Evolutionary conservation across 2,329 filamentous ascomycete genomes (phyloP), one percentile per base, ranked within the genome.

Genomic region (Scedosporium dehoogii): DNA sequence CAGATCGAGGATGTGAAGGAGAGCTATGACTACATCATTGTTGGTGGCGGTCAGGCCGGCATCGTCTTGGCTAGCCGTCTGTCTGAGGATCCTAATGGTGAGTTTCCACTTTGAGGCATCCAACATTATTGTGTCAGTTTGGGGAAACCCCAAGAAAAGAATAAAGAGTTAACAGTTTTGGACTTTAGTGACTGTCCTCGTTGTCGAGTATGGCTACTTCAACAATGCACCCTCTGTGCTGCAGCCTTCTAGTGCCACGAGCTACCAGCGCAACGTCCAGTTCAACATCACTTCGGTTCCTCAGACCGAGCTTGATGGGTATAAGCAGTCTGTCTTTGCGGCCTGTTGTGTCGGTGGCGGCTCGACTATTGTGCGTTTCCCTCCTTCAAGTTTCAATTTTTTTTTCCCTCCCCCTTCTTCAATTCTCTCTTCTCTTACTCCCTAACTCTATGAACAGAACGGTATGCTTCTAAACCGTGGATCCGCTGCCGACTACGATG

Each of bases 1-100:
- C 14, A 56, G 51, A 25, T 56, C n/a, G 46, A 42, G 5, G 59
- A 61, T 10, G 53, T 61, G 9, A 33, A 33, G 33, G 59, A 61
- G 14, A 61, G 29, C 44, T 66, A 63, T 27, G 63, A 73, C 61
- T 72, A 72, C 59, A 63, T 71, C 23, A 66, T 72, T 41, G 69
- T 72, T 1, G 71, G 72, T 5, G 72, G 72, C 27, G 72, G 72
- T 10, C 70, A 72, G 2, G 64, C 71, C 0, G 72, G 72, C n/a
- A 68, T 71, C 9, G 72, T 73, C 18, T 65, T 74, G 18, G 70
- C 71, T 21, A 70, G 69, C n/a, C 70, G 71, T 25, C 65, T 73
- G 7, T 66, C 68, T 14, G 67, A 72, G 33, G 65, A 71, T 51
- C 63, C 58, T 3, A 59, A 61, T 10, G 59, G 59, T 61, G 38